Percentiles rank a stretch among this genome's conserved stretches.
Conservation (phyloP, 2,329 filamentous ascomycete species). For the Sporothrix curviconia region DNA sequence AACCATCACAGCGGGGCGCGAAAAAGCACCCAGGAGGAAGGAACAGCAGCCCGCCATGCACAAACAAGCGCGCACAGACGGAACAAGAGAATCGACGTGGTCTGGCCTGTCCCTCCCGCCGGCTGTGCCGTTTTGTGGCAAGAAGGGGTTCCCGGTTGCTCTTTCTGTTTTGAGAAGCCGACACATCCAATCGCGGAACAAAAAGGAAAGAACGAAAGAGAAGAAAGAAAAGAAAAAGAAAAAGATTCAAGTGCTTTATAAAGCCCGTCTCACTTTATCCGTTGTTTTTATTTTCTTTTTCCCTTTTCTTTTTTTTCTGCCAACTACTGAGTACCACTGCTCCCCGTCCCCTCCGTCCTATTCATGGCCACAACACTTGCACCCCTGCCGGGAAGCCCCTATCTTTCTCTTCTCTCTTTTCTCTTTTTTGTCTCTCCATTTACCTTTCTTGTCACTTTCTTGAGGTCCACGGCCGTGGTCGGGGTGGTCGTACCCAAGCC, state of each 20-base stretch:
- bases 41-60: neutral
- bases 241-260: neutral
- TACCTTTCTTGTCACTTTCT: neutral
- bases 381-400: constrained; percentile 1
- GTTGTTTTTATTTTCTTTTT: neutral
- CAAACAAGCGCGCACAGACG: too few relatives aligned
- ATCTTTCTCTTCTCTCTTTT: neutral
- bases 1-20: constrained; percentile 3
- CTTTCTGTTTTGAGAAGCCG: constrained; percentile 1
- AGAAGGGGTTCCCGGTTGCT: neutral
- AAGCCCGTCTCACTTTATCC: neutral
- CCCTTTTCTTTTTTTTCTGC: neutral
- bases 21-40: neutral
- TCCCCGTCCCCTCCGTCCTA: neutral
- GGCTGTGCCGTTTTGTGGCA: neutral
- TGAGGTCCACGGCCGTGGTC: neutral
- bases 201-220: neutral
- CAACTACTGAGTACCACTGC: too few relatives aligned
- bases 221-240: neutral
- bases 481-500: neutral
- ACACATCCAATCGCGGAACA: neutral
- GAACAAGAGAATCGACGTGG: too few relatives aligned
- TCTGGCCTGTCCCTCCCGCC: neutral
- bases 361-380: neutral
- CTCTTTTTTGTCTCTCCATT: neutral